Conservation (phyloP, 2,329 filamentous ascomycete species). For the Aspergillus hiratsukae region DNA sequence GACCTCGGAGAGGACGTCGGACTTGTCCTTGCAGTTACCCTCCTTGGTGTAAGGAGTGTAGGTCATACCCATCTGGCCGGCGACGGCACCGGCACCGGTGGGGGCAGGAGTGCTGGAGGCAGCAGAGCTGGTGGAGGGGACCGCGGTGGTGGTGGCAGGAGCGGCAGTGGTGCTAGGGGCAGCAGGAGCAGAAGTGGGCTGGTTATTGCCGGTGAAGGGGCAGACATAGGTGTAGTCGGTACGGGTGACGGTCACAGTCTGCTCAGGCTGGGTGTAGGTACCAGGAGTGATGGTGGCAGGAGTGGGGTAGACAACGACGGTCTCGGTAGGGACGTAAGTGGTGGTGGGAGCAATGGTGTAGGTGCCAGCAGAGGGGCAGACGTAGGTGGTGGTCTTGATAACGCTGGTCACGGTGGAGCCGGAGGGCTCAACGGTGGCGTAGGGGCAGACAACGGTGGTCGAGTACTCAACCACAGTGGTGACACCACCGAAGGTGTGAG, state of each 20-base stretch:
- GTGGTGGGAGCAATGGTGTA: conserved; percentile 70
- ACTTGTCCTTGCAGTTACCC: conserved; percentile 59
- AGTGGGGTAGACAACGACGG: conserved; percentile 59
- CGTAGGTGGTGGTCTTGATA: conserved; percentile 65
- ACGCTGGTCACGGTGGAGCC: conserved; percentile 59
- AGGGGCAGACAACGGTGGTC: conserved; percentile 67
- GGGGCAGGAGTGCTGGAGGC: conserved; percentile 18
- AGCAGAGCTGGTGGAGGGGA: conserved; percentile 21
- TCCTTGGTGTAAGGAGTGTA: conserved; percentile 68
- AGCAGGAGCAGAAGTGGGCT: conserved; percentile 22
- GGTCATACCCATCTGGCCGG: conserved; percentile 65
- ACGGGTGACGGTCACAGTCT: conserved; percentile 64
- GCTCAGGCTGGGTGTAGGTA: conserved; percentile 66
- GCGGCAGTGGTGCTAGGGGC: conserved; percentile 20
- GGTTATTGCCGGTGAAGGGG: conserved; percentile 55
- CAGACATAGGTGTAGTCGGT: conserved; percentile 66
- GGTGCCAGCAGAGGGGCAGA: conserved; percentile 68
- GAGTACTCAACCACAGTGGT: conserved; percentile 64
- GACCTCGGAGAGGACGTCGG: conserved; percentile 59
- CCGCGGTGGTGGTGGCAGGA: conserved; percentile 19
- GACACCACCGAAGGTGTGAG: conserved; percentile 66
- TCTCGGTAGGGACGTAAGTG: conserved; percentile 52
- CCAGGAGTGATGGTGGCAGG: conserved; percentile 63
- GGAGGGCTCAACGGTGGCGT: conserved; percentile 59
- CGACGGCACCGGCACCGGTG: conserved; percentile 28